Percentiles rank a stretch among this genome's conserved stretches.
These are phyloP conservation scores for Apiospora koreana DNA, from an alignment of 2,329 filamentous ascomycete species.

Conservation along the genomic window DNA sequence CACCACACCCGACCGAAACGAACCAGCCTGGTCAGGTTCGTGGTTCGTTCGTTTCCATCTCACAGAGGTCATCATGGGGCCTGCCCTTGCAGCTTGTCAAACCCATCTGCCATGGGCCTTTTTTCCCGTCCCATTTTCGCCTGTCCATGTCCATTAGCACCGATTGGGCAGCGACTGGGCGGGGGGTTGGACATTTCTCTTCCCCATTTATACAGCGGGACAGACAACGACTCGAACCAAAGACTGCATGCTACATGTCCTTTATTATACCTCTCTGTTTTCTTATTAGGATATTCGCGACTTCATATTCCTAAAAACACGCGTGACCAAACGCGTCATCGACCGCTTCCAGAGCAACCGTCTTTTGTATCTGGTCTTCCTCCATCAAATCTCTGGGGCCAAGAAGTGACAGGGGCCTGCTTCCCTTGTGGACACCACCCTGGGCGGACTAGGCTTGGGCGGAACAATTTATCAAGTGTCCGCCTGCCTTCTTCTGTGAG, in stretches of 20 bases:
- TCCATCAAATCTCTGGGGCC: neutral
- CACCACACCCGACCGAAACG: neutral
- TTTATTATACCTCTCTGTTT: neutral
- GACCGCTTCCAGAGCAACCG: neutral
- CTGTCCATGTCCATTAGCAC: neutral
- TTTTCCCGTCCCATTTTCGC: neutral
- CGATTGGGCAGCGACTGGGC: constrained; percentile 4
- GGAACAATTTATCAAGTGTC: neutral
- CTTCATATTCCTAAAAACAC: neutral
- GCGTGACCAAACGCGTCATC: neutral
- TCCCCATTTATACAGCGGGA: neutral
- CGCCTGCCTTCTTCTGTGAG: neutral
- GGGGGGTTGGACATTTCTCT: constrained; percentile 1
- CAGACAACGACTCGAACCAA: neutral
- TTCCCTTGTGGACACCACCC: neutral
- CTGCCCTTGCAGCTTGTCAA: neutral
- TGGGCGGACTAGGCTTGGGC: neutral
- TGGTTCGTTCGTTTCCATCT: neutral
- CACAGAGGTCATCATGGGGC: neutral
- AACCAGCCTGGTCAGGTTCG: neutral
- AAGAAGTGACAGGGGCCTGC: neutral
- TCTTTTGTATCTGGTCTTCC: neutral
- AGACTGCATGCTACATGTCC: no score
- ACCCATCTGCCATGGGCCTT: neutral
- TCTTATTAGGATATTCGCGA: neutral